Evolutionary conservation across 2,329 filamentous ascomycete species (phyloP).

Genomic region (Amauroascus niger): DNA sequence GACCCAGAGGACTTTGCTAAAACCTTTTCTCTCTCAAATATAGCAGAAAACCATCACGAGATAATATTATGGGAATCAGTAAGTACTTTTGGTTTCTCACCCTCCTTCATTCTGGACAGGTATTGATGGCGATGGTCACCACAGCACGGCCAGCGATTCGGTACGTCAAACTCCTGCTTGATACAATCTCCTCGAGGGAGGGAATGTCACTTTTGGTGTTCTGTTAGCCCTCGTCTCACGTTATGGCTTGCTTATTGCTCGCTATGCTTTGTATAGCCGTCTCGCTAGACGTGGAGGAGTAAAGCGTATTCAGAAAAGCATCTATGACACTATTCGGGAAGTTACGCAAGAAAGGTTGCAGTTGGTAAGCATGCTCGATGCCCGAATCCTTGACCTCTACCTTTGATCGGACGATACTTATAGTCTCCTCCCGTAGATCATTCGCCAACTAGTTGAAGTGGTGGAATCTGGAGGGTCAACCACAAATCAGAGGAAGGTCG

Average conservation of each 20-base stretch:
- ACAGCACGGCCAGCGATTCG: conserved; percentile 26
- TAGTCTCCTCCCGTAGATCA: conserved; percentile 18
- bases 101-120: neutral
- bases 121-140: neutral
- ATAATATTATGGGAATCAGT: conserved; percentile 27
- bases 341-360: conserved; percentile 20
- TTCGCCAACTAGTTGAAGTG: conserved; percentile 20
- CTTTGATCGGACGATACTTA: neutral
- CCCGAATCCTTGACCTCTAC: neutral
- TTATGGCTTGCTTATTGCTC: neutral
- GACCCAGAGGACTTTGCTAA: neutral
- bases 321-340: conserved; percentile 24
- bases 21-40: neutral
- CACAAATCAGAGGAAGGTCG: conserved; percentile 16
- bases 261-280: conserved; percentile 20
- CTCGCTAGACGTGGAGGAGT: conserved; percentile 32
- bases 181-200: neutral
- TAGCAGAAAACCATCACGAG: conserved; percentile 17
- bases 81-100: conserved; percentile 10
- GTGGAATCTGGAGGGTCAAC: conserved; percentile 18
- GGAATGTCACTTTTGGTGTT: too few relatives aligned
- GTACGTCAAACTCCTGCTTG: conserved; percentile 15
- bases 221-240: neutral
- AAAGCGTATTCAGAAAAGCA: conserved; percentile 21
- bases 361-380: conserved; percentile 19